Percentiles rank a stretch among this genome's conserved stretches.
Conservation (phyloP, 2,329 filamentous ascomycete species). For the Colletotrichum truncatum region DNA sequence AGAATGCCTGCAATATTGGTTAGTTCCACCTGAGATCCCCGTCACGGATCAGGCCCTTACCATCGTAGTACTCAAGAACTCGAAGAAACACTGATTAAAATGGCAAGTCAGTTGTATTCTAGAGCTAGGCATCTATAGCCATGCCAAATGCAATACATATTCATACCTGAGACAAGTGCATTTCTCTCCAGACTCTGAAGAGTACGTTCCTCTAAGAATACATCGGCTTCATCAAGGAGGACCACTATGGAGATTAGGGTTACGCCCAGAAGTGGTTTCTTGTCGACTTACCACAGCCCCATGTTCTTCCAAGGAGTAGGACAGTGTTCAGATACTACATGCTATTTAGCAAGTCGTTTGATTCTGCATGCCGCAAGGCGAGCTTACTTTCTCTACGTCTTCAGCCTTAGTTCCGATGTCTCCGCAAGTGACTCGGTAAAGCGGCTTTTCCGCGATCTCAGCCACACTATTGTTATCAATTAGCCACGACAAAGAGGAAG, state of each 20-base stretch:
- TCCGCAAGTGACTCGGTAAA: slow-evolving; percentile 47
- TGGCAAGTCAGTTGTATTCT: background rate
- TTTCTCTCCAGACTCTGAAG: slow-evolving; percentile 69
- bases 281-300: slow-evolving; percentile 43
- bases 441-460: slow-evolving; percentile 42
- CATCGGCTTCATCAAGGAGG: slow-evolving; percentile 41
- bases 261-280: too few species aligned
- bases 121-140: too few species aligned
- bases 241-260: slow-evolving; percentile 27
- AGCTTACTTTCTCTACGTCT: slow-evolving; percentile 37
- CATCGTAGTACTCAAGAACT: slow-evolving; percentile 45
- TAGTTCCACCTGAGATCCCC: too few species aligned
- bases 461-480: slow-evolving; percentile 36
- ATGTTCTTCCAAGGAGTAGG: slow-evolving; percentile 40
- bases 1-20: slow-evolving; percentile 43
- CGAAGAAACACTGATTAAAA: slow-evolving; percentile 43
- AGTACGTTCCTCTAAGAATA: slow-evolving; percentile 37
- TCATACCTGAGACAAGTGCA: slow-evolving; percentile 36
- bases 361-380: too few species aligned
- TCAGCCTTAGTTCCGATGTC: slow-evolving; percentile 44
- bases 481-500: background rate
- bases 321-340: slow-evolving; percentile 39
- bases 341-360: too few species aligned
- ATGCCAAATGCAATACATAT: too few species aligned
- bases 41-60: slow-evolving; percentile 23